Percentiles rank a stretch among this genome's conserved stretches.
These are phyloP conservation scores for Ambrosia artemisiifolia DNA, from an alignment of 129 eudicot species.

Conservation along the genomic window DNA sequence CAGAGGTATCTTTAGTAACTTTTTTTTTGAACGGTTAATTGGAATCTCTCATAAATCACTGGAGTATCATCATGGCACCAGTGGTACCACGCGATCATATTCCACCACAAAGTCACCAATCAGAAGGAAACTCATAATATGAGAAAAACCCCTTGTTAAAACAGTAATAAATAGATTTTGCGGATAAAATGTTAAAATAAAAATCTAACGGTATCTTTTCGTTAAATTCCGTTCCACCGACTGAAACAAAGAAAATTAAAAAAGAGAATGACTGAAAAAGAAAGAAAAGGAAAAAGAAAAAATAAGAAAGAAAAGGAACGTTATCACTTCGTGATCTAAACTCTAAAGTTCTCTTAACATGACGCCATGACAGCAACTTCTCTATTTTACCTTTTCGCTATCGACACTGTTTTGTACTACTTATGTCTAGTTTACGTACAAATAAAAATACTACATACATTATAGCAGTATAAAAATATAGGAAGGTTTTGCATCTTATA, in stretches of 20 bases:
- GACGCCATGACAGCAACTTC: conserved; percentile 19
- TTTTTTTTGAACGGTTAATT: too few relatives aligned
- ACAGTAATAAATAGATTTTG: background rate
- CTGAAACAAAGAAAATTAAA: background rate
- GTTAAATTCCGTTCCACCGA: conserved; percentile 8
- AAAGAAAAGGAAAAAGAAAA: background rate
- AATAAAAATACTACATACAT: too few relatives aligned
- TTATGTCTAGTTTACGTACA: background rate
- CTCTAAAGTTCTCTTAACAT: background rate
- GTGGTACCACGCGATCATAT: too few relatives aligned
- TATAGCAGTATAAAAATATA: too few relatives aligned
- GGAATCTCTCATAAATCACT: too few relatives aligned
- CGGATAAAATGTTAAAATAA: background rate
- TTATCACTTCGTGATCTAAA: conserved; percentile 20
- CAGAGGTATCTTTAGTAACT: too few relatives aligned
- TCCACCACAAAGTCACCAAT: too few relatives aligned
- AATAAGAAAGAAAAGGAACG: conserved; percentile 15
- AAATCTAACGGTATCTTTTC: background rate
- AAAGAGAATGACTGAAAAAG: background rate
- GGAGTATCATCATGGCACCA: too few relatives aligned
- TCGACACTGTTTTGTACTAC: background rate
- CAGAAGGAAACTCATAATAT: too few relatives aligned
- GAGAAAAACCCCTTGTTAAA: too few relatives aligned
- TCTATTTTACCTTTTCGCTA: conserved; percentile 16
- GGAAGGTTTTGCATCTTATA: too few relatives aligned